These are phyloP conservation scores for Fabrea salina DNA, from an alignment of 169 alveolate species.

Conservation along the genomic window DNA sequence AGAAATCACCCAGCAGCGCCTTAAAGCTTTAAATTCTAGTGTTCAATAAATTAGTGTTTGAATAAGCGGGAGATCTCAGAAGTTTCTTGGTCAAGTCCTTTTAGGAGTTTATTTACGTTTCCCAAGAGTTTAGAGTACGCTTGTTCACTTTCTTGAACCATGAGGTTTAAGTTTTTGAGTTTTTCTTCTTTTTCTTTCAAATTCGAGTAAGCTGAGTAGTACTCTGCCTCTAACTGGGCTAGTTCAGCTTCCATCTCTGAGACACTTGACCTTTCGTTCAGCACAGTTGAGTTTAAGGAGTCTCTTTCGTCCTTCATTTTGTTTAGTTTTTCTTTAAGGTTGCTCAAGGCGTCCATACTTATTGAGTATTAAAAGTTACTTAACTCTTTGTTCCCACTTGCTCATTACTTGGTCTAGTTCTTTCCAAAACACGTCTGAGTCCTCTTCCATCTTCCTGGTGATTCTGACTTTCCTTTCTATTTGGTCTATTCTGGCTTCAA, in stretches of 20 bases:
- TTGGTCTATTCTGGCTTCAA: conserved; percentile 52
- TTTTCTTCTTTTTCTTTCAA: conserved; percentile 22
- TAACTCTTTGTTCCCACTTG: background rate
- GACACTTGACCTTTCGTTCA: background rate
- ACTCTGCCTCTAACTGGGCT: background rate
- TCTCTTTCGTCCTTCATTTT: conserved; percentile 1
- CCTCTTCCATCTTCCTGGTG: background rate
- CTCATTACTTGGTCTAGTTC: background rate
- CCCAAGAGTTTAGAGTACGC: background rate
- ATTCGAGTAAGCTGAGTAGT: background rate
- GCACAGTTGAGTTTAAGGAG: background rate
- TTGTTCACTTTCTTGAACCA: conserved; percentile 25
- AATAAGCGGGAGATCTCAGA: background rate
- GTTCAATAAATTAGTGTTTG: conserved; percentile 3
- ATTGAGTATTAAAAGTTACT: background rate
- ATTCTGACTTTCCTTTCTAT: conserved; percentile 11
- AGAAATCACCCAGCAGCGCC: background rate
- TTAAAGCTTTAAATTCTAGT: background rate
- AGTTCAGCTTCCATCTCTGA: conserved; percentile 26
- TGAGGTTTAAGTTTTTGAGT: background rate
- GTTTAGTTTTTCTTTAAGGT: conserved; percentile 7
- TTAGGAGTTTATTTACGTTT: background rate
- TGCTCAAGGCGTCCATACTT: conserved; percentile 13
- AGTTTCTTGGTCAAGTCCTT: conserved; percentile 22
- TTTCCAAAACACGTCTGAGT: background rate